Evolutionary conservation across 1,284 basidiomycete genomes (phyloP).

Genomic region (Puccinia triticina): DNA sequence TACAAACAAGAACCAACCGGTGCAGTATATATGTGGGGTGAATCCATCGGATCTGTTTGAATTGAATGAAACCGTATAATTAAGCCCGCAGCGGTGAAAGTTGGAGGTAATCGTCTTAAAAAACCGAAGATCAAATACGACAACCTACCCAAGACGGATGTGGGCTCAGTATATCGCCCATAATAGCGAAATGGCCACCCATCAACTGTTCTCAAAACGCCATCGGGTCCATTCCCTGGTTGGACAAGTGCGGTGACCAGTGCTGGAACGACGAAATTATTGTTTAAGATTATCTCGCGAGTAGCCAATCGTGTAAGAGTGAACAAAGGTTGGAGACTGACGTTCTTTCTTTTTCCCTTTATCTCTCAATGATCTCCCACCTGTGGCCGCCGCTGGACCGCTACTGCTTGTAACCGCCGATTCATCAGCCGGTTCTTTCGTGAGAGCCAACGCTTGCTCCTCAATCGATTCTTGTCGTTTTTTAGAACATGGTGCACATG

Average conservation of each 20-base stretch:
- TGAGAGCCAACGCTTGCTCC: slow-evolving; percentile 30
- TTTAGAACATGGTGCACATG: slow-evolving; percentile 52
- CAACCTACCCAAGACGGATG: slow-evolving; percentile 38
- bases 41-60: slow-evolving; percentile 47
- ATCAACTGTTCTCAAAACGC: slow-evolving; percentile 43
- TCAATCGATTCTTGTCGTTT: slow-evolving; percentile 50
- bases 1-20: slow-evolving; percentile 29
- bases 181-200: slow-evolving; percentile 52
- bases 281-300: neutral
- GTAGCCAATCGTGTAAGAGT: neutral
- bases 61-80: neutral
- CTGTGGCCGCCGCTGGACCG: slow-evolving; percentile 6
- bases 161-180: slow-evolving; percentile 47
- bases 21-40: slow-evolving; percentile 48
- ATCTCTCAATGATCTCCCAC: slow-evolving; percentile 42
- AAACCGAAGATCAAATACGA: neutral
- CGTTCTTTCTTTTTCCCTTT: slow-evolving; percentile 51
- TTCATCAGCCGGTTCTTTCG: slow-evolving; percentile 23
- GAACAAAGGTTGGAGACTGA: slow-evolving; percentile 1
- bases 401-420: neutral
- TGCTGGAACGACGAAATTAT: slow-evolving; percentile 9
- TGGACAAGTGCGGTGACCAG: slow-evolving; percentile 38
- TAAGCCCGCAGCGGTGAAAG: neutral
- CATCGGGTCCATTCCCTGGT: slow-evolving; percentile 39
- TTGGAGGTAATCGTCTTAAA: neutral